These are phyloP conservation scores for Endoconidiophora polonica DNA, from an alignment of 2,329 filamentous ascomycete genomes.

Conservation along the genomic window DNA sequence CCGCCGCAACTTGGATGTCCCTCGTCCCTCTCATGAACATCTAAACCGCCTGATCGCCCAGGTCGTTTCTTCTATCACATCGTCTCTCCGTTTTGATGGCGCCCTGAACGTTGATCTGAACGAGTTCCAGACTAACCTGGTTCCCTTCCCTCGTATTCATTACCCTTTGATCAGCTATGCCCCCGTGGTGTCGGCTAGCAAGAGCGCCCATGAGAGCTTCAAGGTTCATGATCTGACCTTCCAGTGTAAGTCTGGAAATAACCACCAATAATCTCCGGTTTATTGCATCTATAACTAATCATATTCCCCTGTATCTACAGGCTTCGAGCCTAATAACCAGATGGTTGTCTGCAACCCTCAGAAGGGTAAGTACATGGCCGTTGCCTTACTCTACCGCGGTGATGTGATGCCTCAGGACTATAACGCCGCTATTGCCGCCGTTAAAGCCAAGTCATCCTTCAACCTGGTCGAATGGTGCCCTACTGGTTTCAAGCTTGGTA, in stretches of 20 bases:
- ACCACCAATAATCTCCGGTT: neutral
- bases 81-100: conserved; percentile 55
- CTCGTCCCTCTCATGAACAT: conserved; percentile 52
- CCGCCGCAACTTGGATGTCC: conserved; percentile 53
- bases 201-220: conserved; percentile 76
- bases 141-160: conserved; percentile 58
- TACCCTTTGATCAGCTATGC: conserved; percentile 60
- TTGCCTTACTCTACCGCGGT: conserved; percentile 54
- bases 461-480: conserved; percentile 63
- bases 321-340: conserved; percentile 65
- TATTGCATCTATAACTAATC: neutral
- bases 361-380: conserved; percentile 64
- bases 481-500: conserved; percentile 59
- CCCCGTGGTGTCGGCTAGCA: conserved; percentile 52
- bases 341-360: conserved; percentile 61
- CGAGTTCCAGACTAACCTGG: conserved; percentile 65
- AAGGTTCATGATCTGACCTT: conserved; percentile 64
- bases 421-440: conserved; percentile 45
- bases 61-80: conserved; percentile 60
- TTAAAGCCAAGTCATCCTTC: conserved; percentile 57
- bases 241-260: conserved; percentile 39
- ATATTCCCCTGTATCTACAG: conserved; percentile 21
- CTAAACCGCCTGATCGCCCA: conserved; percentile 58
- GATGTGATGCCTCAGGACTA: conserved; percentile 56
- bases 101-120: conserved; percentile 59